phyloP scores from a whole-genome alignment of 306 rosid species.

The Dryas alaskensis region DNA sequence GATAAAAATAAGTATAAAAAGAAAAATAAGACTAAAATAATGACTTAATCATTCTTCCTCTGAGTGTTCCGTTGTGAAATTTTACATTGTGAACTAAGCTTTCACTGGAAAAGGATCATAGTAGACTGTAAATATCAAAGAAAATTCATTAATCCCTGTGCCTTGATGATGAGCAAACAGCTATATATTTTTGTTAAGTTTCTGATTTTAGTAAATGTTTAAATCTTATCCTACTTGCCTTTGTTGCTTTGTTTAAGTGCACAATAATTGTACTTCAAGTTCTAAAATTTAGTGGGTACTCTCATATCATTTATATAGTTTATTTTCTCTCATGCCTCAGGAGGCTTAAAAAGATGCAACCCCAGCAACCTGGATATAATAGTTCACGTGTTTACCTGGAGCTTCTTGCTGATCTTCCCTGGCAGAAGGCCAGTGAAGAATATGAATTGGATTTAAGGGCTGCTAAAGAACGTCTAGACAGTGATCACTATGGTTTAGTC shows the following conservation, averaged over 20 bases:
- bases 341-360: constrained; percentile 99
- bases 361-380: constrained; percentile 95
- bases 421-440: constrained; percentile 84
- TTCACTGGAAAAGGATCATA: no score
- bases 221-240: background rate
- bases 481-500: constrained; percentile 85
- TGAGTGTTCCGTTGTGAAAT: no score
- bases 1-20: background rate
- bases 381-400: constrained; percentile 93
- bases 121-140: no score
- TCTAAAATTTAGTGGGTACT: constrained; percentile 20
- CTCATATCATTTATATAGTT: constrained; percentile 12
- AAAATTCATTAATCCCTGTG: no score
- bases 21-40: background rate
- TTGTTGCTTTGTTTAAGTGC: background rate
- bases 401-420: constrained; percentile 96
- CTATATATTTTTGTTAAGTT: background rate
- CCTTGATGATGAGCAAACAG: no score
- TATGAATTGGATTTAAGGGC: constrained; percentile 78
- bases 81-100: no score
- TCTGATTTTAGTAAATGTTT: background rate
- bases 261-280: background rate
- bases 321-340: constrained; percentile 39
- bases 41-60: background rate
- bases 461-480: constrained; percentile 84